Percentiles rank a stretch among this genome's conserved stretches.
These are phyloP conservation scores for Triadica sebifera DNA, from an alignment of 345 rosid genomes.

Conservation along the genomic window DNA sequence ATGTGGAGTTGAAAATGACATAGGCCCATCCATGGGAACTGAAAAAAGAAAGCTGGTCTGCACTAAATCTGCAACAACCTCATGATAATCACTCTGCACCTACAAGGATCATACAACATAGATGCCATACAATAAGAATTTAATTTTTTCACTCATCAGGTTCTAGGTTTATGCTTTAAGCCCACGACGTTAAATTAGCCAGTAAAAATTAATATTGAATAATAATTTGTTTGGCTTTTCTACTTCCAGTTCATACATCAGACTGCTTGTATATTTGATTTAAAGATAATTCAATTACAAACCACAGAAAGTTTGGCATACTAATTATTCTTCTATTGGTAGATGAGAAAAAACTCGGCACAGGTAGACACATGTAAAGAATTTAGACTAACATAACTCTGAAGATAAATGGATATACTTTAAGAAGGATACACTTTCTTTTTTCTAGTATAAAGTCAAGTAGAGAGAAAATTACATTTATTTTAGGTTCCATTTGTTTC, in stretches of 20 bases:
- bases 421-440: too few species aligned
- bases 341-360: background rate
- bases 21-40: slow-evolving; percentile 93
- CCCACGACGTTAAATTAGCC: background rate
- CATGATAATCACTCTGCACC: slow-evolving; percentile 95
- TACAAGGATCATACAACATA: slow-evolving; percentile 30
- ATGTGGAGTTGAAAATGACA: slow-evolving; percentile 82
- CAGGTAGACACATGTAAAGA: background rate
- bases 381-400: background rate
- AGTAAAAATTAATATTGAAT: background rate
- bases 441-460: too few species aligned
- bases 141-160: background rate
- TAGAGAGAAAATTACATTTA: background rate
- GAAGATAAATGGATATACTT: background rate
- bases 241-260: background rate
- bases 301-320: too few species aligned
- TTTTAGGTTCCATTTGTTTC: too few species aligned
- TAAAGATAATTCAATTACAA: background rate
- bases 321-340: background rate
- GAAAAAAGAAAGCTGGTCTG: slow-evolving; percentile 96
- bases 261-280: background rate
- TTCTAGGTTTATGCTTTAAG: background rate
- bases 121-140: background rate
- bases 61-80: slow-evolving; percentile 87
- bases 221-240: background rate